Evolutionary conservation across 1,284 basidiomycete genomes (phyloP).

Genomic region (Cutaneotrichosporon sp.): DNA sequence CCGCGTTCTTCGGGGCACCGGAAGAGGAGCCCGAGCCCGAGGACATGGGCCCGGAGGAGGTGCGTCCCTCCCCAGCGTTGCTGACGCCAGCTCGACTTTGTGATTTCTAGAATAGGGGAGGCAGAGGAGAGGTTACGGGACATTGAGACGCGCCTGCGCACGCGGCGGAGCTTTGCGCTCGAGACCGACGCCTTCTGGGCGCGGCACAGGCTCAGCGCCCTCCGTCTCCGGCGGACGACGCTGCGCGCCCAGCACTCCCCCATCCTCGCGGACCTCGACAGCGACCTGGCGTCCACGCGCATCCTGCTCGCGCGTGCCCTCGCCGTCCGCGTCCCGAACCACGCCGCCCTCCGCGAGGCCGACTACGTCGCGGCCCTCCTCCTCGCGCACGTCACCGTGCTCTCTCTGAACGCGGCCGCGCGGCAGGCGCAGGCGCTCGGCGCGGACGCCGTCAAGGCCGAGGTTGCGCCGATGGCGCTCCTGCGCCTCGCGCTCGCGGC

Average conservation of each 20-base stretch:
- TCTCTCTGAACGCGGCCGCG: background rate
- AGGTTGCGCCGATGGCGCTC: background rate
- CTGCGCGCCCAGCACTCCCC: background rate
- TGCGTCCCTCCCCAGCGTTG: background rate
- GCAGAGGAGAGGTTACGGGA: background rate
- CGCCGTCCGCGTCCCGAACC: background rate
- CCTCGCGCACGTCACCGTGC: background rate
- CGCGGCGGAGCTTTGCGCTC: background rate
- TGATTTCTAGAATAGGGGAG: background rate
- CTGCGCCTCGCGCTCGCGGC: background rate
- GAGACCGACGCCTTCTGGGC: background rate
- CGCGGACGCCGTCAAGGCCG: background rate
- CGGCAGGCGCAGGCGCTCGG: background rate
- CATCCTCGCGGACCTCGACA: background rate
- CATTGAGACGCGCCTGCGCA: background rate
- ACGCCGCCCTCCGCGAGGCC: background rate
- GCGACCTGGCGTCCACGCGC: background rate
- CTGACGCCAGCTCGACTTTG: background rate
- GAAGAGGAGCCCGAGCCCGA: background rate
- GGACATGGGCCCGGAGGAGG: background rate
- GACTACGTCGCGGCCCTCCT: conserved; percentile 2
- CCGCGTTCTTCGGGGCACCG: background rate
- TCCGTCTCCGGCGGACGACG: background rate
- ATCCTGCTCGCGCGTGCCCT: background rate
- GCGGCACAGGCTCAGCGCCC: background rate